Conservation (phyloP, 257 asterid genomes). For the Solanum microdontum region DNA sequence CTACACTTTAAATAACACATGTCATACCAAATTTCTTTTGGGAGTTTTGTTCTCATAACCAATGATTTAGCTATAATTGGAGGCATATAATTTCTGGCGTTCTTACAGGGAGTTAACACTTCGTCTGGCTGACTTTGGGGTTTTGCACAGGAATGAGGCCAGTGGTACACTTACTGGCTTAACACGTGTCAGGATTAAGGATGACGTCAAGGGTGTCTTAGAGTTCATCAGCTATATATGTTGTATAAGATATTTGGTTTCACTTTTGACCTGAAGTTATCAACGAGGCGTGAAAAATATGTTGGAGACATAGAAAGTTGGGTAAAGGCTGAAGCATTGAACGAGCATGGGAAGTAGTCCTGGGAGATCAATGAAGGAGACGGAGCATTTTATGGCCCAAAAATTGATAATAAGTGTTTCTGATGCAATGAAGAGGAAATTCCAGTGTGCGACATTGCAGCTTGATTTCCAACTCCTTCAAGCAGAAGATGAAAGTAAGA, state of each 20-base stretch:
- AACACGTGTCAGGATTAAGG: constrained; percentile 95
- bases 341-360: constrained; percentile 68
- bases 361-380: constrained; percentile 98
- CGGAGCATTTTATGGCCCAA: constrained; percentile 96
- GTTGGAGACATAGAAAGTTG: constrained; percentile 73
- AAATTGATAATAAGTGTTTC: constrained; percentile 58
- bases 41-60: too few relatives aligned
- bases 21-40: too few relatives aligned
- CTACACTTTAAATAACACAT: too few relatives aligned
- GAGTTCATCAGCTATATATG: constrained; percentile 55
- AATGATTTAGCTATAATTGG: too few relatives aligned
- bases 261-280: constrained; percentile 86
- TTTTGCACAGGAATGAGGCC: constrained; percentile 91
- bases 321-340: constrained; percentile 88
- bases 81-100: too few relatives aligned
- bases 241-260: constrained; percentile 71
- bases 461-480: too few relatives aligned
- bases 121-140: constrained; percentile 97
- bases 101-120: constrained; percentile 53
- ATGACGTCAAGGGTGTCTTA: constrained; percentile 82
- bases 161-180: constrained; percentile 98
- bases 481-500: too few relatives aligned
- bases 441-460: too few relatives aligned
- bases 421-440: constrained; percentile 93
- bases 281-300: constrained; percentile 96